Evolutionary conservation across 306 rosid genomes (phyloP).

Genomic region (Leucaena leucocephala): DNA sequence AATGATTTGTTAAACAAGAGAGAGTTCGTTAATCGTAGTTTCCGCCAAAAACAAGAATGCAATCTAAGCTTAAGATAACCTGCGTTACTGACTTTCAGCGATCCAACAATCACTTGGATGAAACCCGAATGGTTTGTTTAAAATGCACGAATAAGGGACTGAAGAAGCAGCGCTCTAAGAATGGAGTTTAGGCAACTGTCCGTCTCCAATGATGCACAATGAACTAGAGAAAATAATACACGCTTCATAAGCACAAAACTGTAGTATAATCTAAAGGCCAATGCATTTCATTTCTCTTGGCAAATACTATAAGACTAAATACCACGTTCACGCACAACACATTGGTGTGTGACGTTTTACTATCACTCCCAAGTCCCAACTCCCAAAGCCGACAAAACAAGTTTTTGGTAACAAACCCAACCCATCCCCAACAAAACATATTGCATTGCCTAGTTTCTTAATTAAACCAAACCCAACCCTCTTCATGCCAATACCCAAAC

Average conservation of each 20-base stretch:
- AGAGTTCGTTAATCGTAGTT: not conserved
- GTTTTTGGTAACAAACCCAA: too few species aligned
- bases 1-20: not conserved
- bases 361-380: constrained; percentile 27
- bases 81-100: not conserved
- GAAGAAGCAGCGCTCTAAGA: not conserved
- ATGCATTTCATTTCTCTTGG: constrained; percentile 35
- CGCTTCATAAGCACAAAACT: not conserved
- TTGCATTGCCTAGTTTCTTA: constrained; percentile 39
- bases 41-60: not conserved
- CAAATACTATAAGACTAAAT: constrained; percentile 45
- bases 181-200: not conserved
- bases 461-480: constrained; percentile 32
- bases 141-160: not conserved
- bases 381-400: constrained; percentile 46
- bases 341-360: constrained; percentile 42
- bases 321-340: constrained; percentile 41
- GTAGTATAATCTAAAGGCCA: not conserved
- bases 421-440: constrained; percentile 34
- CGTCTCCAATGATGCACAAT: not conserved
- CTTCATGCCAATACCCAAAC: constrained; percentile 40
- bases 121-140: not conserved
- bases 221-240: not conserved
- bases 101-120: not conserved
- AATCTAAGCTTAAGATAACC: not conserved